phyloP scores from a whole-genome alignment of 2,329 filamentous ascomycete genomes.

The Claviceps sp. region DNA sequence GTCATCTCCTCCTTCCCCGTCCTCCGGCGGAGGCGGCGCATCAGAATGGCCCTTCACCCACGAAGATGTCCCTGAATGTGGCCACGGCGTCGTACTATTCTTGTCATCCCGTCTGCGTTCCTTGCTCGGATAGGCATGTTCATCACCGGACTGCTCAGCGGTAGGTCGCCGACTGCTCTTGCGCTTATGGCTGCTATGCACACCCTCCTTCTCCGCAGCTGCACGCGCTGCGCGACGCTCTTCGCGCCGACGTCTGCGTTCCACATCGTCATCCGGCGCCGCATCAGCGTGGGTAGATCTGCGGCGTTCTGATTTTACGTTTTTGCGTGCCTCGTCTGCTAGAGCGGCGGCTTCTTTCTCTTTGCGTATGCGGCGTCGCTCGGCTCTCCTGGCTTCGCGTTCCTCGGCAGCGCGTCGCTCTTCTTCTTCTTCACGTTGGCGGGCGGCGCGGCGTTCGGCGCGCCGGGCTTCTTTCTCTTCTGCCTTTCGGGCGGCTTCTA shows the following conservation, averaged over 20 bases:
- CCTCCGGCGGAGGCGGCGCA: slow-evolving; percentile 43
- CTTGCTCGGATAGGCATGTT: slow-evolving; percentile 30
- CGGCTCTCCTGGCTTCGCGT: slow-evolving; percentile 33
- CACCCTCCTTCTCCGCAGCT: slow-evolving; percentile 26
- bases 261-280: slow-evolving; percentile 32
- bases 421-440: slow-evolving; percentile 32
- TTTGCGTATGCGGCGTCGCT: slow-evolving; percentile 35
- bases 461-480: slow-evolving; percentile 48
- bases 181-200: slow-evolving; percentile 17
- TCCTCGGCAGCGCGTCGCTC: slow-evolving; percentile 37
- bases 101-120: slow-evolving; percentile 23
- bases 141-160: slow-evolving; percentile 27
- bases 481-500: slow-evolving; percentile 31
- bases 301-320: slow-evolving; percentile 36
- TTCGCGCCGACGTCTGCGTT: slow-evolving; percentile 40
- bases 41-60: slow-evolving; percentile 55
- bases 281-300: slow-evolving; percentile 29
- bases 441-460: slow-evolving; percentile 37
- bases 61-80: slow-evolving; percentile 49
- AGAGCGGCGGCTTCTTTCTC: slow-evolving; percentile 33
- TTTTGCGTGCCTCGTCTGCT: slow-evolving; percentile 30
- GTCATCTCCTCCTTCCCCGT: slow-evolving; percentile 11
- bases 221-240: slow-evolving; percentile 33
- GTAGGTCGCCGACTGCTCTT: slow-evolving; percentile 26
- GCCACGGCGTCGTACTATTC: slow-evolving; percentile 34